These are phyloP conservation scores for Avena sativa DNA, from an alignment of 176 grass and related monocot species.

Conservation along the genomic window DNA sequence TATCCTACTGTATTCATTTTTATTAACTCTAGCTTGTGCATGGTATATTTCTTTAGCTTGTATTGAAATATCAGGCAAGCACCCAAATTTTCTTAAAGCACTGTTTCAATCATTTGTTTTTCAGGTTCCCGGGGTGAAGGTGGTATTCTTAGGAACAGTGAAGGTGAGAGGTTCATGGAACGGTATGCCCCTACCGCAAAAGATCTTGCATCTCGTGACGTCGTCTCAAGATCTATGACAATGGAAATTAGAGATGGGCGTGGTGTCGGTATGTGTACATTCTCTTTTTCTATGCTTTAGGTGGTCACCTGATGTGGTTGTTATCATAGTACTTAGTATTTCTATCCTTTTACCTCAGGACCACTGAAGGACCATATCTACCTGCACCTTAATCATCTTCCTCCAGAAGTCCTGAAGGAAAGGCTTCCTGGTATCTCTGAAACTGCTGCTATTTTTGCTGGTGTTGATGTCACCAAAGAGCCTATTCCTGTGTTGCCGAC, in stretches of 20 bases:
- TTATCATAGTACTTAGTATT: constrained; percentile 8
- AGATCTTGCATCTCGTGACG: constrained; percentile 84
- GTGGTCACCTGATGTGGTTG: neutral
- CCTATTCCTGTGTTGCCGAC: constrained; percentile 98
- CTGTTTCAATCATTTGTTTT: constrained; percentile 12
- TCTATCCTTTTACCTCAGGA: constrained; percentile 45
- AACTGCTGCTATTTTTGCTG: constrained; percentile 96
- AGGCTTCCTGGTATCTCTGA: constrained; percentile 98
- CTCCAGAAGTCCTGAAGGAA: constrained; percentile 89
- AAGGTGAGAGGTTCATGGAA: constrained; percentile 91
- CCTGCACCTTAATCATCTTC: constrained; percentile 83
- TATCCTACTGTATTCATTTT: neutral
- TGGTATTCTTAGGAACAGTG: constrained; percentile 86
- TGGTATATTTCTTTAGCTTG: neutral
- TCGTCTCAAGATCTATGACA: constrained; percentile 87
- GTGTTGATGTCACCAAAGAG: constrained; percentile 97
- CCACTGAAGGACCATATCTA: constrained; percentile 94
- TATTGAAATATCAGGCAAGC: constrained; percentile 15
- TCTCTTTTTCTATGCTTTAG: constrained; percentile 20
- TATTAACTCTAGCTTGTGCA: constrained; percentile 32
- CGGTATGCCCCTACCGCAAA: constrained; percentile 80
- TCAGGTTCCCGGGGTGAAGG: constrained; percentile 85
- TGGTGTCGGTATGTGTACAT: constrained; percentile 60
- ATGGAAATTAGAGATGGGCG: constrained; percentile 86
- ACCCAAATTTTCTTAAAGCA: neutral